phyloP scores from a whole-genome alignment of 2,329 filamentous ascomycete genomes.

The Aspergillus sp. region DNA sequence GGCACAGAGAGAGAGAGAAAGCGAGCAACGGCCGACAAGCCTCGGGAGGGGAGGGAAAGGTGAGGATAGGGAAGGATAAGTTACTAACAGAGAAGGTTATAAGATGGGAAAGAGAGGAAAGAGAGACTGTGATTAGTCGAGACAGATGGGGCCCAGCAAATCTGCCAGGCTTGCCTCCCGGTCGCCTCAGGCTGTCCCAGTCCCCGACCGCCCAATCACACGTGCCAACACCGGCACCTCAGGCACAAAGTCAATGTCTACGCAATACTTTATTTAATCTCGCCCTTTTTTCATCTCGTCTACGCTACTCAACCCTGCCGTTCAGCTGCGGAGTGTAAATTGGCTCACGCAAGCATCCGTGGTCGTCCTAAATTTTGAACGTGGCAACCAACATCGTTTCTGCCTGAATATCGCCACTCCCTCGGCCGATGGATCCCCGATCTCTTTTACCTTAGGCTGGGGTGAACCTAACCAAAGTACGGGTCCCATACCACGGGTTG shows the following conservation, averaged over 20 bases:
- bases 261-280: not conserved
- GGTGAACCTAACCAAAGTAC: too few relatives aligned
- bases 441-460: not conserved
- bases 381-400: constrained; percentile 1
- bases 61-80: not conserved
- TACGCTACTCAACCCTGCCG: not conserved
- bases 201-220: constrained; percentile 8
- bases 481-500: not conserved
- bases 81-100: not conserved
- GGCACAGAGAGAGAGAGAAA: not conserved
- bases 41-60: not conserved
- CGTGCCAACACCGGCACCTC: constrained; percentile 3
- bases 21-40: not conserved
- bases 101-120: not conserved
- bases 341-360: constrained; percentile 8
- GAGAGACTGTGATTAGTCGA: not conserved
- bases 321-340: not conserved
- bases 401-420: constrained; percentile 8
- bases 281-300: not conserved
- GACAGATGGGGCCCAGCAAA: not conserved
- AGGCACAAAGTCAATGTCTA: constrained; percentile 2
- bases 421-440: constrained; percentile 6
- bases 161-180: constrained; percentile 8
- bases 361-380: not conserved
- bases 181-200: constrained; percentile 8